phyloP scores from a whole-genome alignment of 2,329 filamentous ascomycete genomes.

The Scortechinia acanthostroma region DNA sequence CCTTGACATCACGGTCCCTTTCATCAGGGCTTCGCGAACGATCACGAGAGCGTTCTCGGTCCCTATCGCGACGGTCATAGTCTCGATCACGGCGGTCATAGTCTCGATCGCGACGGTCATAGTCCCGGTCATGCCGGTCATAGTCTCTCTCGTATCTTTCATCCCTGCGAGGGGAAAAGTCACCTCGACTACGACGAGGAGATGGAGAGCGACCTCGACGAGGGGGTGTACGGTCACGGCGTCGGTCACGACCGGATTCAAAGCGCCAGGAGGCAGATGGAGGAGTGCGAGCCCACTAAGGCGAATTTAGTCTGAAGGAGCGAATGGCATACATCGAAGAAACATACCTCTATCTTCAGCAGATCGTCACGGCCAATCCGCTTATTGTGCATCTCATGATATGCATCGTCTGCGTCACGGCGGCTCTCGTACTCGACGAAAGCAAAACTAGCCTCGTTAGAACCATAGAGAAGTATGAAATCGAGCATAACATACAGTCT shows the following conservation, averaged over 20 bases:
- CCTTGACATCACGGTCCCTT: constrained; percentile 47
- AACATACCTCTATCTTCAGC: constrained; percentile 87
- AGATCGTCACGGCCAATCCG: constrained; percentile 91
- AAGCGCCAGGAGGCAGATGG: constrained; percentile 98
- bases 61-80: constrained; percentile 65
- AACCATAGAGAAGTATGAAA: not conserved
- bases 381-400: constrained; percentile 99
- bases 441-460: constrained; percentile 59
- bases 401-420: constrained; percentile 95
- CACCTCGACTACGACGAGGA: constrained; percentile 64
- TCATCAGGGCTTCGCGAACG: constrained; percentile 67
- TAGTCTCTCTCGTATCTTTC: constrained; percentile 29
- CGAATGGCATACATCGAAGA: not conserved
- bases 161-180: constrained; percentile 83
- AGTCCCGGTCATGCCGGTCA: constrained; percentile 1
- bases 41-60: constrained; percentile 31
- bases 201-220: constrained; percentile 68
- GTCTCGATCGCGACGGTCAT: constrained; percentile 2
- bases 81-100: constrained; percentile 63
- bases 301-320: not conserved
- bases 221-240: constrained; percentile 50
- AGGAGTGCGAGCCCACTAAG: constrained; percentile 95
- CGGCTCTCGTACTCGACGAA: constrained; percentile 99
- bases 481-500: constrained; percentile 69
- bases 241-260: constrained; percentile 64